Evolutionary conservation across 2,329 filamentous ascomycete genomes (phyloP).

Genomic region (Nemania abortiva): DNA sequence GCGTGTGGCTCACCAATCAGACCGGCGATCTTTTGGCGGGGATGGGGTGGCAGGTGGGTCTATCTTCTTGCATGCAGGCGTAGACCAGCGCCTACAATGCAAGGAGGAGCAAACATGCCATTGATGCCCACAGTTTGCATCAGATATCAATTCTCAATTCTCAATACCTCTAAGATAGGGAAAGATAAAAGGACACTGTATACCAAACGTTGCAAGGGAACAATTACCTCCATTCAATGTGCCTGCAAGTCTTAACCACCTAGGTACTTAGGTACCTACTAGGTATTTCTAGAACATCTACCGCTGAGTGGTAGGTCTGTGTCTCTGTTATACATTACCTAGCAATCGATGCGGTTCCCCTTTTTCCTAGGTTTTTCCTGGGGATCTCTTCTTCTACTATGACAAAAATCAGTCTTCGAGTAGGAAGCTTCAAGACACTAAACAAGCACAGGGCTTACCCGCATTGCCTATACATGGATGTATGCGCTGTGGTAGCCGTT

Average conservation of each 20-base stretch:
- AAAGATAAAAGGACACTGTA: background rate
- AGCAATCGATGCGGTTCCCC: background rate
- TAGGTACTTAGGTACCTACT: too few relatives aligned
- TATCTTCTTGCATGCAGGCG: background rate
- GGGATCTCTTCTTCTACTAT: too few relatives aligned
- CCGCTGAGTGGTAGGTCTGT: too few relatives aligned
- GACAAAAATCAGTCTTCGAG: too few relatives aligned
- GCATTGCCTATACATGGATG: background rate
- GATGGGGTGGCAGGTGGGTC: slow-evolving; percentile 13
- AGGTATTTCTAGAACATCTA: too few relatives aligned
- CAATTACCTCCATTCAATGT: background rate
- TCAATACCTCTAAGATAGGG: too few relatives aligned
- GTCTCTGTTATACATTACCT: background rate
- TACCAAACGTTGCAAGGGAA: background rate
- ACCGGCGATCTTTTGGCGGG: background rate
- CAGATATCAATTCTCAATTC: background rate
- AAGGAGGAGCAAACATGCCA: slow-evolving; percentile 11
- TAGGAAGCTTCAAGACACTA: too few relatives aligned
- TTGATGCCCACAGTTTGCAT: slow-evolving; percentile 1
- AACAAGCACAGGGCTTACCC: background rate
- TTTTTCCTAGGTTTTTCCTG: background rate
- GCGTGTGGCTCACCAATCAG: slow-evolving; percentile 21
- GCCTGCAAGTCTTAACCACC: too few relatives aligned
- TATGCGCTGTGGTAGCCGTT: too few relatives aligned
- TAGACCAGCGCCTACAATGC: background rate